Evolutionary conservation across 2,329 filamentous ascomycete species (phyloP).

Genomic region (Myriosclerotinia duriaeana): DNA sequence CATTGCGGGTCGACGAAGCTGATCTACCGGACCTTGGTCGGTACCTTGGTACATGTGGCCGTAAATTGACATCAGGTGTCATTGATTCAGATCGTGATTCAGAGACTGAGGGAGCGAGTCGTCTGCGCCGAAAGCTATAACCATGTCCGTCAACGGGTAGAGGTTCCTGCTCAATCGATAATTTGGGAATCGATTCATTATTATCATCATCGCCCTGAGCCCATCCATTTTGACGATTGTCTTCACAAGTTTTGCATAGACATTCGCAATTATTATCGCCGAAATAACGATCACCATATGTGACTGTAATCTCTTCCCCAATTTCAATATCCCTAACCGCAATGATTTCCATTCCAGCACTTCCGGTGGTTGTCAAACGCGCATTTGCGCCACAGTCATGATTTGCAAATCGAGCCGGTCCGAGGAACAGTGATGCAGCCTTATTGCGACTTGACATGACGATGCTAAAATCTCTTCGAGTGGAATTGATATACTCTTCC

Average conservation of each 20-base stretch:
- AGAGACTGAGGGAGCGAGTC: slow-evolving; percentile 50
- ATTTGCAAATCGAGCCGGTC: slow-evolving; percentile 93
- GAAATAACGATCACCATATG: slow-evolving; percentile 95
- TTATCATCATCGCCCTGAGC: slow-evolving; percentile 50
- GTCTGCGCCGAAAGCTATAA: slow-evolving; percentile 57
- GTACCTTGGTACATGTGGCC: slow-evolving; percentile 37
- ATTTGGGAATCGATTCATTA: slow-evolving; percentile 33
- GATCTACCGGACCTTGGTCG: slow-evolving; percentile 31
- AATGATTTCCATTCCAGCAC: slow-evolving; percentile 86
- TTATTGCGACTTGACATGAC: slow-evolving; percentile 92
- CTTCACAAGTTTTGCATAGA: slow-evolving; percentile 84
- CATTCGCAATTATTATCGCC: slow-evolving; percentile 94
- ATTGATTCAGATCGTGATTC: slow-evolving; percentile 57
- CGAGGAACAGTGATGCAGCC: slow-evolving; percentile 86
- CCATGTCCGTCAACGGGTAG: slow-evolving; percentile 35
- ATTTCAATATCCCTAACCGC: slow-evolving; percentile 77
- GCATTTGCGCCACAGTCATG: slow-evolving; percentile 96
- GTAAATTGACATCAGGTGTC: slow-evolving; percentile 50
- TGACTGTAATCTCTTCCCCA: slow-evolving; percentile 95
- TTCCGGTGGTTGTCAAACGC: slow-evolving; percentile 76
- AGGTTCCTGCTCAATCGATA: slow-evolving; percentile 38
- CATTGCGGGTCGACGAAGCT: slow-evolving; percentile 33
- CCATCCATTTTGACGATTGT: slow-evolving; percentile 78
- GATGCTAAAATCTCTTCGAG: slow-evolving; percentile 93
- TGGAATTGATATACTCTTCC: slow-evolving; percentile 74